Evolutionary conservation across 371 early-diverging fungal genomes (phyloP).

Genomic region (Mortierella sp.): DNA sequence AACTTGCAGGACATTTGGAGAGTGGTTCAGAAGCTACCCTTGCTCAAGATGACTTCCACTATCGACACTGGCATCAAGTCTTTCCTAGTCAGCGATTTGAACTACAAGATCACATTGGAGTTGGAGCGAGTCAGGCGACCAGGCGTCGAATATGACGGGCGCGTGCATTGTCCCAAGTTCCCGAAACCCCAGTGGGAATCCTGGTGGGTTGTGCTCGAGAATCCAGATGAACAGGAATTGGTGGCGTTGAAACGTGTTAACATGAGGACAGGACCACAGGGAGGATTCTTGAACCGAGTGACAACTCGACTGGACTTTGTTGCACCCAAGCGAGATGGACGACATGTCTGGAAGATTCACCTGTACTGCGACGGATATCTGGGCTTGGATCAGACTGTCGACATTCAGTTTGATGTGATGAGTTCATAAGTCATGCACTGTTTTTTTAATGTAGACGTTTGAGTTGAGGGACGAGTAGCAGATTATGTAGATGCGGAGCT

Average conservation of each 20-base stretch:
- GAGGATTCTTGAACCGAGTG: constrained; percentile 56
- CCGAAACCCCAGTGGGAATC: constrained; percentile 93
- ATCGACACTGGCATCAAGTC: constrained; percentile 46
- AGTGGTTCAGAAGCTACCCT: constrained; percentile 69
- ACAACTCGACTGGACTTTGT: constrained; percentile 64
- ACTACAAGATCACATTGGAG: constrained; percentile 62
- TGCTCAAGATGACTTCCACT: constrained; percentile 59
- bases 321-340: constrained; percentile 74
- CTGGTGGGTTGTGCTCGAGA: constrained; percentile 88
- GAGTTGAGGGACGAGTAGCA: background rate
- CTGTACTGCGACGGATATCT: constrained; percentile 85
- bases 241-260: constrained; percentile 80
- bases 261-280: constrained; percentile 69
- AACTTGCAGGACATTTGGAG: constrained; percentile 61
- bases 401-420: constrained; percentile 64
- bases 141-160: constrained; percentile 66
- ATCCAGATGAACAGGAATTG: constrained; percentile 60
- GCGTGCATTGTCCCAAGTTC: constrained; percentile 79
- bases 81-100: constrained; percentile 59
- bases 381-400: constrained; percentile 78
- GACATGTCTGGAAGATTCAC: constrained; percentile 67
- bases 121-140: constrained; percentile 53
- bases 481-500: constrained; percentile 6
- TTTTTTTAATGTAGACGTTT: too few relatives aligned
- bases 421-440: background rate